Evolutionary conservation across 257 asterid genomes (phyloP), one percentile per base, ranked within the genome.

Genomic region (Mentha longifolia): DNA sequence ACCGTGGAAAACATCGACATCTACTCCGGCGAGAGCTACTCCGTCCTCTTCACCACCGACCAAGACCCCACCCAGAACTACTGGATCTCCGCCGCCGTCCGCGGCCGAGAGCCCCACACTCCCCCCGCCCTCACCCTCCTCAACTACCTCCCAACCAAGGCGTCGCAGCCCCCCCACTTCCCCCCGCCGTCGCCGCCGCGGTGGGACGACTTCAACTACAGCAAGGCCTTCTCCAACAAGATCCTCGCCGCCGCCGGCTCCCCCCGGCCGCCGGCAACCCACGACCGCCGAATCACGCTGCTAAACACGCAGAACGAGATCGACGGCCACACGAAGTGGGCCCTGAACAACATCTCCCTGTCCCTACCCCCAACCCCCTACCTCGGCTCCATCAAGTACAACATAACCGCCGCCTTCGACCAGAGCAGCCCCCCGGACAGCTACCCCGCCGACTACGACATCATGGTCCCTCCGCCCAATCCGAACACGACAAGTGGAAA

Each of bases 101-200:
- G 96, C 77, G 97, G 91, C 25, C 76, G 98, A 67, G 73, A 82
- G 68, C 97, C 98, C 37, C 78, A 78, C 9, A 92, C 98, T 4
- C 91, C 97, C 14, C 91, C 65, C 12, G 98, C 70, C 76, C 89
- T 89, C 62, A 74, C 95, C 59, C 54, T 92, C 33, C 81, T 92
- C 62, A 87, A 92, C 77, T 92, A 92, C 67, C 70, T 2, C 10
- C 86, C 92, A 1, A 78, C 67, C 5, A 49, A 83, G 81, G 2
- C 45, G 82, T 0, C 92, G 7, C 74, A 3, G 16, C 75, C 78
- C 37, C 96, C 97, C 2, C 39, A n/a, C n/a, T n/a, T 2, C 3
- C 71, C 79, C 0, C 91, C 95, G 0, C 96, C 97, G 0, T 11
- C 68, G 12, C 31, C 86, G 0, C 97, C 97, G 3, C 77, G 47